Percentiles rank a stretch among this genome's conserved stretches.
Conservation (phyloP, 1,284 basidiomycete species). For the Somion occarium region DNA sequence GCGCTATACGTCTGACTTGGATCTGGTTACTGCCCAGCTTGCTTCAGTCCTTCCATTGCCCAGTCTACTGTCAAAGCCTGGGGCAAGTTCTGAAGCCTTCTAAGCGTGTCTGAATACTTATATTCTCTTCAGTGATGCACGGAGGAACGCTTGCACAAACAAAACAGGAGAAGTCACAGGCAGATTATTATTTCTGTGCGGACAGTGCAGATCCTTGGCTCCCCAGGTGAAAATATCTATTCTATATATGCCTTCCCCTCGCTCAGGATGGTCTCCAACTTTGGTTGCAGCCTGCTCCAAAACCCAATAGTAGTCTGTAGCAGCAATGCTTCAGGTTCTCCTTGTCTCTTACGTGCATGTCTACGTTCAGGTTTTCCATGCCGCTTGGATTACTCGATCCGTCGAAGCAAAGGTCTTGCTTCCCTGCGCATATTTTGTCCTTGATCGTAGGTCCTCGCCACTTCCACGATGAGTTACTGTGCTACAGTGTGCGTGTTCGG, state of each 20-base stretch:
- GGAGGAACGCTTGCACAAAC: slow-evolving; percentile 9
- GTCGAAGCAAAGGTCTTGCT: slow-evolving; percentile 7
- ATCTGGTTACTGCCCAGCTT: background rate
- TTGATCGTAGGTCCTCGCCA: slow-evolving; percentile 12
- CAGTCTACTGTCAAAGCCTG: slow-evolving; percentile 3
- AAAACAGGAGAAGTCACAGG: background rate
- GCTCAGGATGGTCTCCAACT: background rate
- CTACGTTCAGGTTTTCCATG: slow-evolving; percentile 12
- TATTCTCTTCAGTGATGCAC: slow-evolving; percentile 2
- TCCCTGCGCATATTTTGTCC: slow-evolving; percentile 11
- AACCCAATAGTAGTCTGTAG: slow-evolving; percentile 9
- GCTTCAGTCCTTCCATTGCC: slow-evolving; percentile 14
- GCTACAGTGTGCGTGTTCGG: too few relatives aligned
- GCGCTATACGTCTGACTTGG: background rate
- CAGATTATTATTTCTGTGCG: slow-evolving; percentile 13
- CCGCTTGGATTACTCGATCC: slow-evolving; percentile 11
- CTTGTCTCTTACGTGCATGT: background rate
- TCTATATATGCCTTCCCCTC: background rate
- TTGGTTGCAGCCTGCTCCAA: slow-evolving; percentile 5
- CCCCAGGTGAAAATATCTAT: slow-evolving; percentile 5
- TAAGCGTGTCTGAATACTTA: background rate
- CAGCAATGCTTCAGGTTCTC: background rate
- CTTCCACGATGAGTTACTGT: too few relatives aligned
- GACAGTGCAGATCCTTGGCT: slow-evolving; percentile 12
- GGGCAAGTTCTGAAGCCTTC: slow-evolving; percentile 6